phyloP scores from a whole-genome alignment of 2,329 filamentous ascomycete species.

The Fusarium sp. region DNA sequence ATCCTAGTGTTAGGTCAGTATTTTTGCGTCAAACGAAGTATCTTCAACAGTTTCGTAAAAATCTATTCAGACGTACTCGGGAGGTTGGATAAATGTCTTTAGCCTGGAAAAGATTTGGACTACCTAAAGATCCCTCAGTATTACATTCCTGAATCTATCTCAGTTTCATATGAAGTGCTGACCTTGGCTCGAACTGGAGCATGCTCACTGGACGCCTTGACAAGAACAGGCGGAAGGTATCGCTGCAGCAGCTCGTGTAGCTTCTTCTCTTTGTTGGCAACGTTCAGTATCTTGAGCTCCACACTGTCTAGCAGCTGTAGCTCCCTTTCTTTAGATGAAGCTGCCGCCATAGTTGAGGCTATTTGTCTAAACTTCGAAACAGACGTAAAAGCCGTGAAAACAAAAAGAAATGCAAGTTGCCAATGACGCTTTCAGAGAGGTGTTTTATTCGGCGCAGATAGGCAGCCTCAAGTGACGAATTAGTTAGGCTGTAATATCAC shows the following conservation, averaged over 20 bases:
- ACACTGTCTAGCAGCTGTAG: slow-evolving; percentile 86
- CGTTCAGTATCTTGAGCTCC: slow-evolving; percentile 81
- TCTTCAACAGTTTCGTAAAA: neutral
- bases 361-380: neutral
- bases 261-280: slow-evolving; percentile 86
- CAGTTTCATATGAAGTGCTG: slow-evolving; percentile 26
- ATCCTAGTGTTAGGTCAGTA: slow-evolving; percentile 61
- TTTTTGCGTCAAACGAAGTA: no score
- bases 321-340: slow-evolving; percentile 74
- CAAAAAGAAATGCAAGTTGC: neutral
- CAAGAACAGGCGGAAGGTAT: slow-evolving; percentile 83
- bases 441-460: slow-evolving; percentile 13
- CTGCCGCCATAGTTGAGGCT: slow-evolving; percentile 52
- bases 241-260: slow-evolving; percentile 81
- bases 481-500: slow-evolving; percentile 17
- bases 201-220: slow-evolving; percentile 88
- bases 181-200: slow-evolving; percentile 83
- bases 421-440: neutral
- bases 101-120: slow-evolving; percentile 65
- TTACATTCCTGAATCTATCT: neutral
- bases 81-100: slow-evolving; percentile 66
- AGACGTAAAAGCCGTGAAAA: neutral
- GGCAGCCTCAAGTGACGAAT: slow-evolving; percentile 46
- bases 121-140: slow-evolving; percentile 53
- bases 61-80: slow-evolving; percentile 50